These are phyloP conservation scores for Euphorbia lathyris DNA, from an alignment of 345 rosid species.

Conservation along the genomic window DNA sequence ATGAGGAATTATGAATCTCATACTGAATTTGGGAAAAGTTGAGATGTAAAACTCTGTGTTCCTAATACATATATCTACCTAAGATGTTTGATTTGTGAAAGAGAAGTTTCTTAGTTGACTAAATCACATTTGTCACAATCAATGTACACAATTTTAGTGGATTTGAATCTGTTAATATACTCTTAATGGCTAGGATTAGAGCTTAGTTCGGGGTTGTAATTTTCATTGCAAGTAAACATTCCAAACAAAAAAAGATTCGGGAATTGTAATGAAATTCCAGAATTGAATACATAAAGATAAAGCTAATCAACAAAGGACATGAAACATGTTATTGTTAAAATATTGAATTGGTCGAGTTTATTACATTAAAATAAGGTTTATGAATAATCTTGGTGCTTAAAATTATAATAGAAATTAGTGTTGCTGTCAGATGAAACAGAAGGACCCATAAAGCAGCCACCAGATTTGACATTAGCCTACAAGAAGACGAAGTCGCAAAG, in stretches of 20 bases:
- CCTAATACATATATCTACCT: too few relatives aligned
- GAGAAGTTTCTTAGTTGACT: neutral
- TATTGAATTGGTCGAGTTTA: too few relatives aligned
- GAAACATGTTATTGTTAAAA: too few relatives aligned
- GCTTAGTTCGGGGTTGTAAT: too few relatives aligned
- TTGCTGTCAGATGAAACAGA: neutral
- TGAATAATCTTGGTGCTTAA: too few relatives aligned
- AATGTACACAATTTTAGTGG: neutral
- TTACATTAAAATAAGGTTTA: neutral
- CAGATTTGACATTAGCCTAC: neutral
- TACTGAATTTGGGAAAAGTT: constrained; percentile 5
- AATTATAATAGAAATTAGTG: too few relatives aligned
- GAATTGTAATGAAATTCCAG: neutral
- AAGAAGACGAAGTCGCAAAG: neutral
- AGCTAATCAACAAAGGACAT: neutral
- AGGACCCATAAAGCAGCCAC: neutral
- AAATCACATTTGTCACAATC: neutral
- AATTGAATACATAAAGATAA: neutral
- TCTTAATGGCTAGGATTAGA: too few relatives aligned
- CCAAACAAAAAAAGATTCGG: neutral
- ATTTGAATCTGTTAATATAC: too few relatives aligned
- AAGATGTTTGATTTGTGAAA: neutral
- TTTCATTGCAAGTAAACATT: neutral
- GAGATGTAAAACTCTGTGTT: neutral
- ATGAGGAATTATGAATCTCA: constrained; percentile 24